Conservation (phyloP, 805 yeast genomes). For the Metschnikowia dekortorum region DNA sequence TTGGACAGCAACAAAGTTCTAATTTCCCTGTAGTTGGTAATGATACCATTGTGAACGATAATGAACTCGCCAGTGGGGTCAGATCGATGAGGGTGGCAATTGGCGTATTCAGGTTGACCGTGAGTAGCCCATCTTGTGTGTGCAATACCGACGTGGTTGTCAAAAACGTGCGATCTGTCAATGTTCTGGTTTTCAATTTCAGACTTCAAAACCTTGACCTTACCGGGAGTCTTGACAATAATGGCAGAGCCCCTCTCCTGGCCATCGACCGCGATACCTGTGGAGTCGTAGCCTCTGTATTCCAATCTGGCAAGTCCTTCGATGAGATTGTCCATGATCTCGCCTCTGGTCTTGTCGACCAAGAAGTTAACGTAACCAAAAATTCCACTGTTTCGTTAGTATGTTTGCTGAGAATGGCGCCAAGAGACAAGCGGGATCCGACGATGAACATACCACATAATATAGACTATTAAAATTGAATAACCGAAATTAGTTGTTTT, state of each 20-base stretch:
- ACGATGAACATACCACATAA: constrained; percentile 13
- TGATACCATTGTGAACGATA: constrained; percentile 96
- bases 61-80: constrained; percentile 80
- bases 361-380: constrained; percentile 96
- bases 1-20: constrained; percentile 74
- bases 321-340: constrained; percentile 80
- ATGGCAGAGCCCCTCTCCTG: constrained; percentile 67
- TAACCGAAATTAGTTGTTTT: neutral
- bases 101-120: constrained; percentile 80
- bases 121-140: constrained; percentile 99
- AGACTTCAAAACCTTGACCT: constrained; percentile 74
- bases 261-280: constrained; percentile 95
- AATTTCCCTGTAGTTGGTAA: constrained; percentile 90
- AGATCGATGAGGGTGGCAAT: constrained; percentile 96
- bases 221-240: constrained; percentile 84
- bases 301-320: constrained; percentile 85
- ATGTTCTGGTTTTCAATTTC: constrained; percentile 51
- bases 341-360: constrained; percentile 89
- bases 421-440: neutral
- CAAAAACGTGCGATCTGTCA: constrained; percentile 61
- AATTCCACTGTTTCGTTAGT: constrained; percentile 65
- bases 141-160: constrained; percentile 92
- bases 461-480: neutral
- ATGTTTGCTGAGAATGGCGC: neutral
- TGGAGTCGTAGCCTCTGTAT: constrained; percentile 97